Evolutionary conservation across 1,284 basidiomycete genomes (phyloP).

Genomic region (Ceratorhiza oryzae-sativae): DNA sequence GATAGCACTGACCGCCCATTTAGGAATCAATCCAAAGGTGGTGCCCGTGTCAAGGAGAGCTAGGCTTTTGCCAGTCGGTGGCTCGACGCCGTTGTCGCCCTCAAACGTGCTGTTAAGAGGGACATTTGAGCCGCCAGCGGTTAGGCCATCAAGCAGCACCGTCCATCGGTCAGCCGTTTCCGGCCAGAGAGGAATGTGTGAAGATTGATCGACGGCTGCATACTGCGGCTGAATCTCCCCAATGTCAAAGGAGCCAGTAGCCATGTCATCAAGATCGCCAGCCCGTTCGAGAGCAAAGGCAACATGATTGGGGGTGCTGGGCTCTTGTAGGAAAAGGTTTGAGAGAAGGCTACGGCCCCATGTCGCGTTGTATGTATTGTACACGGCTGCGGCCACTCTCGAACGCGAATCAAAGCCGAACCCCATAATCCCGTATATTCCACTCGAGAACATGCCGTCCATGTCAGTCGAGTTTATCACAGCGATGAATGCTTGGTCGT

Average conservation of each 20-base stretch:
- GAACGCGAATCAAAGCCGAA: slow-evolving; percentile 81
- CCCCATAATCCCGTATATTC: slow-evolving; percentile 73
- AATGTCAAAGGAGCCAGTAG: slow-evolving; percentile 45
- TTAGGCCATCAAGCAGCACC: slow-evolving; percentile 64
- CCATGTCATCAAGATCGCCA: slow-evolving; percentile 23
- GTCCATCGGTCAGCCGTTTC: slow-evolving; percentile 71
- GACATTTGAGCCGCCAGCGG: slow-evolving; percentile 47
- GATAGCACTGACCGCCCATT: slow-evolving; percentile 66
- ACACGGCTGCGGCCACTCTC: slow-evolving; percentile 66
- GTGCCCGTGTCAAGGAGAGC: slow-evolving; percentile 72
- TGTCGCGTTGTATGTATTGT: slow-evolving; percentile 60
- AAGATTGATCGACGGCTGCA: slow-evolving; percentile 59
- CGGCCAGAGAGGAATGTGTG: slow-evolving; percentile 74
- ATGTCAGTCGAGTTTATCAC: slow-evolving; percentile 68
- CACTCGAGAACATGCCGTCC: slow-evolving; percentile 63
- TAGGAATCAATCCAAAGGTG: slow-evolving; percentile 65
- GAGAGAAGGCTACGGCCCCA: slow-evolving; percentile 71
- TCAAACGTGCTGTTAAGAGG: slow-evolving; percentile 34
- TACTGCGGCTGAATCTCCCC: slow-evolving; percentile 73
- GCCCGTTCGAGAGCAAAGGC: slow-evolving; percentile 70
- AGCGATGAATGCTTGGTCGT: slow-evolving; percentile 72
- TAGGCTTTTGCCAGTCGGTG: slow-evolving; percentile 62
- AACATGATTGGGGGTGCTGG: slow-evolving; percentile 75
- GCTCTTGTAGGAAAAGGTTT: slow-evolving; percentile 74
- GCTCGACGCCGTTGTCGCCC: slow-evolving; percentile 36